phyloP scores from a whole-genome alignment of 495 filamentous ascomycete genomes.

The Aspergillus baeticus region DNA sequence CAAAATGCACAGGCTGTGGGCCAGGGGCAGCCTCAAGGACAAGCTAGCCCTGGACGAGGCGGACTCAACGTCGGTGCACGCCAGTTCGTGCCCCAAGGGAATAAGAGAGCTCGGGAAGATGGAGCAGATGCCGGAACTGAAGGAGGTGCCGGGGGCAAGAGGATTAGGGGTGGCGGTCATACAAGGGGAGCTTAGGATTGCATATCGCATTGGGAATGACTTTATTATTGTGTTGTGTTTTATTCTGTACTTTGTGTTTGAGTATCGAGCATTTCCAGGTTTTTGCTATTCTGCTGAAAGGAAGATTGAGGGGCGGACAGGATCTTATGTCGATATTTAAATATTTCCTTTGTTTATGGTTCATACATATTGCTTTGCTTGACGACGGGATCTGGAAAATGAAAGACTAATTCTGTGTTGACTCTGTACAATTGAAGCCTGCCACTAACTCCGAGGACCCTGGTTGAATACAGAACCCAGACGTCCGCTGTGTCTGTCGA shows the following conservation, averaged over 20 bases:
- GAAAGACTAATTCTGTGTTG: too few relatives aligned
- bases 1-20: slow-evolving; percentile 31
- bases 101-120: slow-evolving; percentile 65
- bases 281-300: neutral
- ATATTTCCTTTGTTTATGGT: neutral
- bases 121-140: slow-evolving; percentile 44
- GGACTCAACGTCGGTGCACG: slow-evolving; percentile 52
- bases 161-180: slow-evolving; percentile 51
- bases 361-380: neutral
- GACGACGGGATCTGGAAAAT: neutral
- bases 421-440: too few relatives aligned
- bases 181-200: slow-evolving; percentile 28
- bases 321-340: neutral
- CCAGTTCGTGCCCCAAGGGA: slow-evolving; percentile 63
- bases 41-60: slow-evolving; percentile 35
- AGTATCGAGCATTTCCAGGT: neutral
- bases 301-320: neutral
- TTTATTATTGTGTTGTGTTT: slow-evolving; percentile 19
- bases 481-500: too few relatives aligned
- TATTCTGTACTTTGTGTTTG: neutral
- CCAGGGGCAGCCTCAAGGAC: slow-evolving; percentile 29
- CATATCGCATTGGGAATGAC: slow-evolving; percentile 7
- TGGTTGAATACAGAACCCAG: too few relatives aligned
- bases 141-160: slow-evolving; percentile 47
- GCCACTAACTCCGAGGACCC: too few relatives aligned